A percentile compares a stretch with the other conserved stretches of the same genome.
Conservation (phyloP, 441 rosid species). For the Croton setiger region DNA sequence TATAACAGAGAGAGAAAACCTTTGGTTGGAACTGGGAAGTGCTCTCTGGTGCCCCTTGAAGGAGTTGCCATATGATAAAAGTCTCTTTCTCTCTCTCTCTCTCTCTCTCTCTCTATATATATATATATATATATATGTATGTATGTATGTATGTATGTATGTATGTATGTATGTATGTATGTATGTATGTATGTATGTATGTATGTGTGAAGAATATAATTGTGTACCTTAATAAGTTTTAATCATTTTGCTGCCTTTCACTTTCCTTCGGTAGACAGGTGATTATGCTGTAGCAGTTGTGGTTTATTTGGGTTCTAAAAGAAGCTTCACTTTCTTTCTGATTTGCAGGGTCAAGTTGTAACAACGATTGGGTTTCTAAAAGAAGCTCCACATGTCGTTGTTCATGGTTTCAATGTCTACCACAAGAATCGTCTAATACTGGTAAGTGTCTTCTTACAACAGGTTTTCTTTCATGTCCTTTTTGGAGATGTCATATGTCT, state of each 20-base stretch:
- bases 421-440: slow-evolving; percentile 90
- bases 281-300: neutral
- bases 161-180: too few relatives aligned
- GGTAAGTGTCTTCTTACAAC: slow-evolving; percentile 39
- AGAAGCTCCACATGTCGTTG: slow-evolving; percentile 72
- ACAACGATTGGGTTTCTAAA: slow-evolving; percentile 94
- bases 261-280: neutral
- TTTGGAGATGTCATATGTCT: neutral
- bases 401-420: slow-evolving; percentile 87
- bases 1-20: neutral
- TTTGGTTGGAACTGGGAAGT: neutral
- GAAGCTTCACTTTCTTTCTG: slow-evolving; percentile 14
- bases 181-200: too few relatives aligned
- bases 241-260: neutral
- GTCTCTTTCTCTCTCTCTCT: neutral
- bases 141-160: too few relatives aligned
- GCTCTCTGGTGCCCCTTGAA: neutral
- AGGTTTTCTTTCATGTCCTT: neutral
- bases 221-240: neutral
- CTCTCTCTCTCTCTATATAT: too few relatives aligned
- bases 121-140: too few relatives aligned
- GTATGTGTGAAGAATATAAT: too few relatives aligned
- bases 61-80: too few relatives aligned
- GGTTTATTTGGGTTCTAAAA: neutral
- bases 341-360: slow-evolving; percentile 60